Base-by-base conservation (phyloP, 2,329 filamentous ascomycete species). In the Dactylellina cionopaga region DNA sequence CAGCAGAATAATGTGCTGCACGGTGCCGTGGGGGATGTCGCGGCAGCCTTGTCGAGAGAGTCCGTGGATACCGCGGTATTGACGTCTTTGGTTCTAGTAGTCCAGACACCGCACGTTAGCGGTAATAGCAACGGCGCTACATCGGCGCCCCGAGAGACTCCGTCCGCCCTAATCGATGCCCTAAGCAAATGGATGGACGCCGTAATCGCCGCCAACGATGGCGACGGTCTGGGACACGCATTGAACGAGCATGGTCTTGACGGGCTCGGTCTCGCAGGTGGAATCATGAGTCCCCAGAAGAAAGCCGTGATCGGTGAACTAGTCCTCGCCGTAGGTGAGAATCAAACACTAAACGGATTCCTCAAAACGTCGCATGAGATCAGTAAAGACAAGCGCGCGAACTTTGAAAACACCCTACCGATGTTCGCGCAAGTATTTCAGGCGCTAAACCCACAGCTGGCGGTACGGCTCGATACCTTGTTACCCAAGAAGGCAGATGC, bases 111-210 rank as follows among this genome's bases (percentile, higher is more conserved):
- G 37, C 76, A 76, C 27, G 64, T 74, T 15, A 33, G 22, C 5
- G 27, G 13, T 31, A 19, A 6, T 29, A 29, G 43, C 9, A 35
- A 15, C 3, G 44, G 27, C 27, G 29, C 4, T 22, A 74, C 66
- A n/a, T 55, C 70, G 6, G 46, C 62, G 2, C 70, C 76, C 19
- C 56, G 58, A 29, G 75, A 76, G 31, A 76, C 75, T 52, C 59
- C 75, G 1, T 70, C 75, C 10, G 41, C 60, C 7, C 33, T 73
- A 17, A 60, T 77, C 2, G 65, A 75, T 31, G 69, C 75, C 7
- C 52, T 77, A 35, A 74, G 65, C 31, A 75, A 76, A 27, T 77
- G 76, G 76, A 77, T 77, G 76, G 76, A 77, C 39, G 75, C 75
- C 7, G 72, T 76, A 4, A 74, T 76, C 43, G 71, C 75, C 11